These are phyloP conservation scores for Herpotrichia juniperi DNA, from an alignment of 2,329 filamentous ascomycete species.

Conservation along the genomic window DNA sequence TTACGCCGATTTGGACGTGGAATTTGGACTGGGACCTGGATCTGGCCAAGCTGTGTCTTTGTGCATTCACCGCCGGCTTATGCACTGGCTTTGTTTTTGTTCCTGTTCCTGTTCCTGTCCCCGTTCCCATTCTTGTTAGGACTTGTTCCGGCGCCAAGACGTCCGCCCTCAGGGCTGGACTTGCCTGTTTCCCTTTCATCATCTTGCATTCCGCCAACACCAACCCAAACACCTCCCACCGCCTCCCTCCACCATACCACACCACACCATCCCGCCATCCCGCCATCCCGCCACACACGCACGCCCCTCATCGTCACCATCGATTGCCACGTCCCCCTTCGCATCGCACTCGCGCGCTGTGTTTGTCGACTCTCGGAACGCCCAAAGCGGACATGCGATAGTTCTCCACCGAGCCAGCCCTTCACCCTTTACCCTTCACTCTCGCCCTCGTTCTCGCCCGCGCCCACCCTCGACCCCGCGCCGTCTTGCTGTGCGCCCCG, in stretches of 20 bases:
- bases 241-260: background rate
- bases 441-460: background rate
- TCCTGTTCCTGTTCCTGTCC: too few relatives aligned
- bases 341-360: background rate
- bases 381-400: slow-evolving; percentile 2
- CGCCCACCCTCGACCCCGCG: background rate
- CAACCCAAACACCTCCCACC: background rate
- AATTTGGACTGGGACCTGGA: too few relatives aligned
- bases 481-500: background rate
- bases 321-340: background rate
- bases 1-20: too few relatives aligned
- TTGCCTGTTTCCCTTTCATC: background rate
- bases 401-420: background rate
- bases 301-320: background rate
- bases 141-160: background rate
- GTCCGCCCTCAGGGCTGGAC: background rate
- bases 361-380: background rate
- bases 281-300: background rate
- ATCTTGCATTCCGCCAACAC: background rate
- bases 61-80: too few relatives aligned
- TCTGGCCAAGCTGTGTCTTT: too few relatives aligned
- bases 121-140: background rate
- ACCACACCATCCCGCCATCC: too few relatives aligned
- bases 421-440: background rate
- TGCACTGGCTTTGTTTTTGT: too few relatives aligned